Percentiles rank a stretch among this genome's conserved stretches.
Evolutionary conservation across 139 green algal genomes (phyloP).

Genomic region (Edaphochlamys debaryana): DNA sequence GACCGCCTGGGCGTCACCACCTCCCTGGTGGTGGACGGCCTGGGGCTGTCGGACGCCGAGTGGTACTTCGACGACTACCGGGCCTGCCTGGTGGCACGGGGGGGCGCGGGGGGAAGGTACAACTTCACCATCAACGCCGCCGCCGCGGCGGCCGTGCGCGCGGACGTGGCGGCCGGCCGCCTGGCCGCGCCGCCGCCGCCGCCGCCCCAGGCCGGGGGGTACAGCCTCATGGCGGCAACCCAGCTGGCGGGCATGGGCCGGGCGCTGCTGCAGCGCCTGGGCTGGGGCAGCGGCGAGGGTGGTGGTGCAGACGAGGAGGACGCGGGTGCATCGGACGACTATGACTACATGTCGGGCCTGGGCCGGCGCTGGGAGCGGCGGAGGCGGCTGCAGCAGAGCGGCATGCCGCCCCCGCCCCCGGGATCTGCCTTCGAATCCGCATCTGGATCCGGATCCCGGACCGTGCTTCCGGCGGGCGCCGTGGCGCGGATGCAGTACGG

Average conservation of each 20-base stretch:
- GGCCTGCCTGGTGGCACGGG: slow-evolving; percentile 28
- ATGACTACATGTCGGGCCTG: background rate
- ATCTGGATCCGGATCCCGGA: background rate
- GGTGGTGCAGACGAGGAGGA: too few relatives aligned
- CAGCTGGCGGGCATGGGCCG: background rate
- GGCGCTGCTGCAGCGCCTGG: background rate
- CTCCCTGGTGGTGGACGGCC: slow-evolving; percentile 15
- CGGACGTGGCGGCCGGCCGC: background rate
- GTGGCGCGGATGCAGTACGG: background rate
- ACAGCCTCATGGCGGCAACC: background rate
- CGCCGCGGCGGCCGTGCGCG: too few relatives aligned
- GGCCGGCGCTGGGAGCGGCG: background rate
- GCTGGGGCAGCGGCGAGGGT: background rate
- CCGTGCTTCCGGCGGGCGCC: background rate
- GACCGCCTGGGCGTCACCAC: slow-evolving; percentile 27
- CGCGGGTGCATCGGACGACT: too few relatives aligned
- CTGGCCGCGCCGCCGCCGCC: slow-evolving; percentile 13
- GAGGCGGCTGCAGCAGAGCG: background rate
- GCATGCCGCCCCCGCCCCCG: too few relatives aligned
- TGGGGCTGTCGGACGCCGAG: background rate
- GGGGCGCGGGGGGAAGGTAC: background rate
- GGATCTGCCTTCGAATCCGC: background rate
- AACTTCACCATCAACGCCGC: slow-evolving; percentile 3
- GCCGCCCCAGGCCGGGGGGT: background rate
- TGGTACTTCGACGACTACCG: slow-evolving; percentile 24